Evolutionary conservation across 208 protist species (phyloP).

Genomic region (Leishmania tarentolae): DNA sequence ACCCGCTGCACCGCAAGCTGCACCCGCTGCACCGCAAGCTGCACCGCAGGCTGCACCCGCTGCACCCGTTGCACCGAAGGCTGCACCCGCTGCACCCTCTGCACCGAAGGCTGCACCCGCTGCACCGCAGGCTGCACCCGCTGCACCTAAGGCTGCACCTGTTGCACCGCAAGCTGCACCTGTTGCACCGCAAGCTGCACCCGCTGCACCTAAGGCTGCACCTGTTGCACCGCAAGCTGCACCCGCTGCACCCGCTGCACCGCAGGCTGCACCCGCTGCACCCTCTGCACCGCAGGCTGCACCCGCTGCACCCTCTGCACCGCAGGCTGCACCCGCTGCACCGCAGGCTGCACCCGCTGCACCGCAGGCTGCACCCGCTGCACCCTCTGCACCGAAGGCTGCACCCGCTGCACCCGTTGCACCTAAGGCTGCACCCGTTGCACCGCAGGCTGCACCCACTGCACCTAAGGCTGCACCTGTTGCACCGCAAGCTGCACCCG

Average conservation of each 20-base stretch:
- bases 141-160: not conserved
- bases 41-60: not conserved
- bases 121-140: not conserved
- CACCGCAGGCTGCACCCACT: conserved; percentile 8
- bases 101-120: not conserved
- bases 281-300: conserved; percentile 15
- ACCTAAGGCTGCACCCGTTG: not conserved
- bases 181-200: not conserved
- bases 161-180: not conserved
- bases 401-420: not conserved
- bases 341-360: conserved; percentile 22
- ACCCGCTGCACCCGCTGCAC: not conserved
- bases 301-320: conserved; percentile 22
- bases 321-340: conserved; percentile 25
- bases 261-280: not conserved
- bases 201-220: not conserved
- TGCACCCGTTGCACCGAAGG: not conserved
- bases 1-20: not conserved
- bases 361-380: conserved; percentile 12
- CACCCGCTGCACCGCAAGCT: not conserved
- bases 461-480: conserved; percentile 21
- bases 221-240: not conserved
- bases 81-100: not conserved
- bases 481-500: conserved; percentile 23
- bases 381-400: not conserved